Conservation (phyloP, 345 rosid species). For the Salix viminalis region DNA sequence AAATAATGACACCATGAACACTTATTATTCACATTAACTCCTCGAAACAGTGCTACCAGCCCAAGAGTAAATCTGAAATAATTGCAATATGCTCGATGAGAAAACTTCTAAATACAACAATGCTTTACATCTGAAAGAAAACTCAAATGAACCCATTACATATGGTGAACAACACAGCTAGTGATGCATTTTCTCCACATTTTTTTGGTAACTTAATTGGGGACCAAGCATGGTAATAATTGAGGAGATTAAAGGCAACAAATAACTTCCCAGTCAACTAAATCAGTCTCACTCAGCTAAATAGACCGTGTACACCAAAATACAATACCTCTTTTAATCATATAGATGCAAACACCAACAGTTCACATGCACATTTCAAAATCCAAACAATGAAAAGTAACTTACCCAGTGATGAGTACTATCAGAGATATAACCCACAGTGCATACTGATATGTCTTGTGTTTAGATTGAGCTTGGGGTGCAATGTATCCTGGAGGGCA, state of each 20-base stretch:
- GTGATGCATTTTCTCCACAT: neutral
- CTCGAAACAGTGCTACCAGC: slow-evolving; percentile 15
- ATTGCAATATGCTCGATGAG: neutral
- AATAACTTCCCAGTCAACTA: neutral
- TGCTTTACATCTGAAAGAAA: neutral
- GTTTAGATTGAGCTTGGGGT: slow-evolving; percentile 41
- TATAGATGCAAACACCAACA: neutral
- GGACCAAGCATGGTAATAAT: neutral
- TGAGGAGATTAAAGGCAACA: neutral
- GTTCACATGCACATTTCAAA: neutral
- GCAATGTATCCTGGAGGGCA: slow-evolving; percentile 35
- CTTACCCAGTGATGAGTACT: slow-evolving; percentile 67
- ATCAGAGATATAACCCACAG: slow-evolving; percentile 67
- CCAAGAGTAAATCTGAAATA: slow-evolving; percentile 25
- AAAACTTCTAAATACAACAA: neutral
- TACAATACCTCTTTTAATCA: neutral
- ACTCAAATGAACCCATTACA: neutral
- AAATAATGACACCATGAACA: slow-evolving; percentile 21
- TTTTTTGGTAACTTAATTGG: neutral
- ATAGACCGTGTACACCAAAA: neutral
- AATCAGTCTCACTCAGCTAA: neutral
- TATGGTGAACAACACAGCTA: neutral
- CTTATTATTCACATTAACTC: slow-evolving; percentile 10
- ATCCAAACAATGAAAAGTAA: neutral
- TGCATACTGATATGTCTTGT: slow-evolving; percentile 65